Evolutionary conservation across 495 filamentous ascomycete genomes (phyloP), one percentile per base, ranked within the genome.

Genomic region (Neurospora sp.): DNA sequence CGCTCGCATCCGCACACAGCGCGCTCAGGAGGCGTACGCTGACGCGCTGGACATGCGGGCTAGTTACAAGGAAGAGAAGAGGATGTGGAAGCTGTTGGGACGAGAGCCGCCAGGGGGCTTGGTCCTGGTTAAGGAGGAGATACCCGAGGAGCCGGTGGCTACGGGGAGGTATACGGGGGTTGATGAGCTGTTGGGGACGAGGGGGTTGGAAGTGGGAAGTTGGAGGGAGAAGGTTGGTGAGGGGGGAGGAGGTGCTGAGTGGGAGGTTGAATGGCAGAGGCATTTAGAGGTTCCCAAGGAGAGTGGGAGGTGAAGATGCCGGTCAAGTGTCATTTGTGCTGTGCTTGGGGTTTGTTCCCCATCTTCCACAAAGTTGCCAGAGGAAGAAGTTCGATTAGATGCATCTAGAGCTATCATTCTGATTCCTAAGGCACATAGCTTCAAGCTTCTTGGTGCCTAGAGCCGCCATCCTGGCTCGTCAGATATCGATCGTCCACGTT

Each of bases 31-130:
- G 69, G 81, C 79, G 0, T 86, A 90, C 70, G 83, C 88, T 0
- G 89, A 92, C 73, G 73, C 72, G 0, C 70, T 86, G 6, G 92
- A 94, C 74, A 78, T 75, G 31, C 77, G 84, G 73, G 77, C 81
- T 17, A 87, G 87, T 73, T 81, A 77, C 17, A 70, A 75, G 9
- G 90, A 92, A 78, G 91, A 94, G 80, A 76, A 78, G 42, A 75
- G 79, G 15, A 72, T 93, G 11, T 91, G 89, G 88, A 73, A 74
- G 0, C 43, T 90, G 11, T 78, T 94, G 37, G 72, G 74, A 34
- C 39, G 72, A 69, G 28, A 70, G 10, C 76, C 91, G 70, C 90
- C 92, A 0, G 54, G 19, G 28, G 54, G 28, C 5, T 62, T 62
- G 79, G 92, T 93, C 73, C 89, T 90, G 72, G 89, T 88, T 36